Evolutionary conservation across 2,329 filamentous ascomycete species (phyloP).

Genomic region (Dothiorella sarmentorum): DNA sequence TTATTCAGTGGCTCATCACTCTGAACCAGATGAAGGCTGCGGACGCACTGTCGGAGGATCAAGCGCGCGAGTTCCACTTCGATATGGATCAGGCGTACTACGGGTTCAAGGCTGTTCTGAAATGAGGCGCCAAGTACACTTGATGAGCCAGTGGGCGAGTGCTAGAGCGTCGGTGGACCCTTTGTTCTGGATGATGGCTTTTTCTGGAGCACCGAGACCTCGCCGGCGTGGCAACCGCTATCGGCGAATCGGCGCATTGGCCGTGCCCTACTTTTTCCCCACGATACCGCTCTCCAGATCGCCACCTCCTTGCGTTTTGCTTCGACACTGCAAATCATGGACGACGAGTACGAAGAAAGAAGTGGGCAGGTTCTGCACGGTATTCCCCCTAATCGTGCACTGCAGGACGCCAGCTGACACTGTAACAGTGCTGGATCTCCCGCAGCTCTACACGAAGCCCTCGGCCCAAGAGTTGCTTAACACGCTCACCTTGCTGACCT

Average conservation of each 20-base stretch:
- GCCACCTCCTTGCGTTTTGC: conserved; percentile 5
- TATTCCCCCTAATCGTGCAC: neutral
- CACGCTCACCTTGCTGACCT: conserved; percentile 63
- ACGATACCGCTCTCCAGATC: conserved; percentile 5
- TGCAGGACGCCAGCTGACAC: neutral
- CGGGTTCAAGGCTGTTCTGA: conserved; percentile 80
- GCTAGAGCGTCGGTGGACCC: neutral
- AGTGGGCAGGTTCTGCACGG: conserved; percentile 12
- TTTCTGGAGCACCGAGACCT: neutral
- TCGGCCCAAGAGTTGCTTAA: conserved; percentile 60
- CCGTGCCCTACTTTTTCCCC: conserved; percentile 13
- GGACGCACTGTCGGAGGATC: conserved; percentile 82
- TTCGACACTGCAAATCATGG: conserved; percentile 11
- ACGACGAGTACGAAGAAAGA: neutral
- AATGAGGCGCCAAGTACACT: neutral
- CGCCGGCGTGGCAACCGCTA: neutral
- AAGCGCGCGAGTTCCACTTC: conserved; percentile 83
- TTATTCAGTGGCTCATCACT: conserved; percentile 96
- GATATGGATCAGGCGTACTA: conserved; percentile 94
- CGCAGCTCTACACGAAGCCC: conserved; percentile 78
- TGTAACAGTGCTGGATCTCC: conserved; percentile 66
- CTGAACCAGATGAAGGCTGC: conserved; percentile 97
- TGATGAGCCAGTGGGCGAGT: neutral
- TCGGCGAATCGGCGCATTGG: conserved; percentile 16
- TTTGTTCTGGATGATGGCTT: conserved; percentile 1